A percentile compares a stretch with the other conserved stretches of the same genome.
Evolutionary conservation across 2,329 filamentous ascomycete species (phyloP).

Genomic region (Pseudopyrenochaeta lycopersici): DNA sequence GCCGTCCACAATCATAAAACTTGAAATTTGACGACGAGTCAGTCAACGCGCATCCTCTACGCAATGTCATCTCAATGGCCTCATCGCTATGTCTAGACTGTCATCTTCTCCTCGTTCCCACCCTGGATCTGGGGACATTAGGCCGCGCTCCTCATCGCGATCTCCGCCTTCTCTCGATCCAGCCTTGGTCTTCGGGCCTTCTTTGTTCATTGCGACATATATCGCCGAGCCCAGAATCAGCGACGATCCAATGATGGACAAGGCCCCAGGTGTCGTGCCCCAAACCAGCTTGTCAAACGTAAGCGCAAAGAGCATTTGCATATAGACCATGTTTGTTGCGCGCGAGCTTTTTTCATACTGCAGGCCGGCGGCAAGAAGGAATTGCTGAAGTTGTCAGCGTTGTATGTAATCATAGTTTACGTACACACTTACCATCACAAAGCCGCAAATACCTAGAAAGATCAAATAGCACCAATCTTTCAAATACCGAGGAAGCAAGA

Average conservation of each 20-base stretch:
- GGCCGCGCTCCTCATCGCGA: conserved; percentile 45
- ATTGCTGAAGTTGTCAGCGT: conserved; percentile 63
- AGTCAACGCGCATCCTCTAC: neutral
- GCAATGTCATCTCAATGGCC: conserved; percentile 18
- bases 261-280: conserved; percentile 64
- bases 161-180: conserved; percentile 16
- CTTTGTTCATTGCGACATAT: conserved; percentile 68
- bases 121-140: conserved; percentile 34
- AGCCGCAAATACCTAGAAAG: conserved; percentile 76
- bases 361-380: conserved; percentile 80
- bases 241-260: conserved; percentile 68
- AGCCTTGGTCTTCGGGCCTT: conserved; percentile 38
- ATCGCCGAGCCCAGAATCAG: conserved; percentile 73
- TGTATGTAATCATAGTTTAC: neutral
- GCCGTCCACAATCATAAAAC: neutral
- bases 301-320: conserved; percentile 74
- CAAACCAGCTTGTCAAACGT: conserved; percentile 71
- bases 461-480: conserved; percentile 73
- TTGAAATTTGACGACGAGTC: no score
- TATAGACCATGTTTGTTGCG: conserved; percentile 74
- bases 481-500: conserved; percentile 62
- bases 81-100: conserved; percentile 26
- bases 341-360: conserved; percentile 72
- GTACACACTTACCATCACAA: conserved; percentile 66
- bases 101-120: conserved; percentile 18